Evolutionary conservation across 2,329 filamentous ascomycete species (phyloP).

Genomic region (Penicillium freii): DNA sequence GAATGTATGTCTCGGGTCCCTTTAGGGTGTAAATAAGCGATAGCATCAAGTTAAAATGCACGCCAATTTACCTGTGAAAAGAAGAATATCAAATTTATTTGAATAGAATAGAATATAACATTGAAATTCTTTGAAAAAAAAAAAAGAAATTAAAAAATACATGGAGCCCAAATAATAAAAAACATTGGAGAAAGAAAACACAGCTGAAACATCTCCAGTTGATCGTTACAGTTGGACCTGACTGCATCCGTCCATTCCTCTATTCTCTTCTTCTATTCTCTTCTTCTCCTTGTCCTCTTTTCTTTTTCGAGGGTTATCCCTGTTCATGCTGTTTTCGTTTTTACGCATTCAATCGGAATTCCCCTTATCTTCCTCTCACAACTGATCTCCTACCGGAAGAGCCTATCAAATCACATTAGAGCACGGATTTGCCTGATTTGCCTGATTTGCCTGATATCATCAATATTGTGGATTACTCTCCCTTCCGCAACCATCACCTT

Average conservation of each 20-base stretch:
- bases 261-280: conserved; percentile 11
- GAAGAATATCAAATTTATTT: no score
- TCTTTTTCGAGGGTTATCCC: not conserved
- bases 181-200: not conserved
- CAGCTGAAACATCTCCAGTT: conserved; percentile 2
- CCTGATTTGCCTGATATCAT: not conserved
- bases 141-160: not conserved
- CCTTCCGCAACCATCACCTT: conserved; percentile 4
- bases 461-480: not conserved
- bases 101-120: not conserved
- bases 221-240: conserved; percentile 7
- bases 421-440: not conserved
- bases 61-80: not conserved
- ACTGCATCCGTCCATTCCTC: conserved; percentile 28
- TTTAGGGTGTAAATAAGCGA: not conserved
- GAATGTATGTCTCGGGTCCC: not conserved
- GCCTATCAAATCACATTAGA: not conserved
- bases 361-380: not conserved
- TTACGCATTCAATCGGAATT: not conserved
- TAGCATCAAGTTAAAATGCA: no score
- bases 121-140: not conserved
- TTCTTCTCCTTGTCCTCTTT: conserved; percentile 1
- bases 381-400: not conserved
- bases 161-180: not conserved
- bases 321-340: not conserved